Conservation (phyloP, 208 protist genomes). For the Trypanosoma boissoni region DNA sequence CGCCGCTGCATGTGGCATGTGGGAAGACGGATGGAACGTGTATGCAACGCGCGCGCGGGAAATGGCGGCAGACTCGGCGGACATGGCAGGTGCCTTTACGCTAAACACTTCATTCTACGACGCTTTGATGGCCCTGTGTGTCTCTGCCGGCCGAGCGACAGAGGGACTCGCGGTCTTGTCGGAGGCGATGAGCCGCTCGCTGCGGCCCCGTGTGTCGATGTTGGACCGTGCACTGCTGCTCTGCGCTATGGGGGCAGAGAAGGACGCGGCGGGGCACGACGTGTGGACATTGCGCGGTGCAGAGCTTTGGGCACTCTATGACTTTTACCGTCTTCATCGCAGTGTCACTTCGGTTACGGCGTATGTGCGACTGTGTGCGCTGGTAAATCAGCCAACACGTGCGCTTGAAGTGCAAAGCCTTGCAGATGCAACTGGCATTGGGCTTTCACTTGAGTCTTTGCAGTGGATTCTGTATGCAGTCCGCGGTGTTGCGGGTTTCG, state of each 20-base stretch:
- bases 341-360: constrained; percentile 52
- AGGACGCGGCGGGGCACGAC: constrained; percentile 26
- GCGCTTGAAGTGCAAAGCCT: constrained; percentile 69
- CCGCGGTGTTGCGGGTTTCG: constrained; percentile 57
- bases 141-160: constrained; percentile 42
- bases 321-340: constrained; percentile 79
- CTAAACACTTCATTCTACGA: constrained; percentile 83
- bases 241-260: constrained; percentile 54
- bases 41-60: constrained; percentile 75
- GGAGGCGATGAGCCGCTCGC: constrained; percentile 68
- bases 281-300: no score
- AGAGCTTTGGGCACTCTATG: constrained; percentile 84
- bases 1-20: constrained; percentile 71
- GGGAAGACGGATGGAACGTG: constrained; percentile 79
- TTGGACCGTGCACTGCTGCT: constrained; percentile 72
- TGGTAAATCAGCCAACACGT: constrained; percentile 42
- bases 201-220: constrained; percentile 67
- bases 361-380: constrained; percentile 72
- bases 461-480: constrained; percentile 80
- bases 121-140: constrained; percentile 76
- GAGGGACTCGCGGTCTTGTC: constrained; percentile 62
- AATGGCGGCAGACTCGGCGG: constrained; percentile 42
- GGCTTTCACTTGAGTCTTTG: constrained; percentile 65
- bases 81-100: constrained; percentile 45
- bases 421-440: constrained; percentile 54